Evolutionary conservation across 2,329 filamentous ascomycete species (phyloP).

Genomic region (Penicillium sclerotigenum): DNA sequence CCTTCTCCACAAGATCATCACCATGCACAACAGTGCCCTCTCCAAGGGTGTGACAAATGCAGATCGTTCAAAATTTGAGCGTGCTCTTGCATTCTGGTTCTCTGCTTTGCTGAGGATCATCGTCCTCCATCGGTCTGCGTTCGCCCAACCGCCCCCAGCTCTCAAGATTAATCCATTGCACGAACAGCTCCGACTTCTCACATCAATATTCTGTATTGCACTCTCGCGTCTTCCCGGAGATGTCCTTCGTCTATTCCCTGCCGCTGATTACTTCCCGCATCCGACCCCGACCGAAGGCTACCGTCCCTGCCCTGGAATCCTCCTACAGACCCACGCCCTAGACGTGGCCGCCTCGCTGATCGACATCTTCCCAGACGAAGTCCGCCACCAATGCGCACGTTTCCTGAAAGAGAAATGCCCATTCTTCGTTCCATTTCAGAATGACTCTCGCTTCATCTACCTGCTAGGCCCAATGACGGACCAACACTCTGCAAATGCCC

Average conservation of each 20-base stretch:
- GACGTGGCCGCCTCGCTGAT: conserved; percentile 46
- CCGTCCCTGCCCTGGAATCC: conserved; percentile 31
- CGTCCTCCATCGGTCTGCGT: conserved; percentile 40
- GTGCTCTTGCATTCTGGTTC: conserved; percentile 40
- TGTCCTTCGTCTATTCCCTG: conserved; percentile 30
- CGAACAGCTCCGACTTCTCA: conserved; percentile 38
- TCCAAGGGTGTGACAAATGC: conserved; percentile 16
- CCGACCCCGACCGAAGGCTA: conserved; percentile 21
- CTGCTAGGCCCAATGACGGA: conserved; percentile 42
- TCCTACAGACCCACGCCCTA: conserved; percentile 41
- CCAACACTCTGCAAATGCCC: conserved; percentile 12
- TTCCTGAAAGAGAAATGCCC: conserved; percentile 45
- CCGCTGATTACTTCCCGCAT: conserved; percentile 31
- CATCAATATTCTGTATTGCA: conserved; percentile 41
- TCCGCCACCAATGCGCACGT: conserved; percentile 41
- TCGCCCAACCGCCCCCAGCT: conserved; percentile 26
- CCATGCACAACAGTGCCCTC: conserved; percentile 25
- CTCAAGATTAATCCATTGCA: conserved; percentile 27
- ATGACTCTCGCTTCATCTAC: conserved; percentile 40
- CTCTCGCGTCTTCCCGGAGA: conserved; percentile 38
- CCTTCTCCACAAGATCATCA: conserved; percentile 38
- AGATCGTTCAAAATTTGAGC: conserved; percentile 28
- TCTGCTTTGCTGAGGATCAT: conserved; percentile 42
- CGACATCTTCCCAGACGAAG: conserved; percentile 46
- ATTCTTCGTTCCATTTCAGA: conserved; percentile 37